phyloP scores from a whole-genome alignment of 208 protist genomes.

The Crithidia thermophila region DNA sequence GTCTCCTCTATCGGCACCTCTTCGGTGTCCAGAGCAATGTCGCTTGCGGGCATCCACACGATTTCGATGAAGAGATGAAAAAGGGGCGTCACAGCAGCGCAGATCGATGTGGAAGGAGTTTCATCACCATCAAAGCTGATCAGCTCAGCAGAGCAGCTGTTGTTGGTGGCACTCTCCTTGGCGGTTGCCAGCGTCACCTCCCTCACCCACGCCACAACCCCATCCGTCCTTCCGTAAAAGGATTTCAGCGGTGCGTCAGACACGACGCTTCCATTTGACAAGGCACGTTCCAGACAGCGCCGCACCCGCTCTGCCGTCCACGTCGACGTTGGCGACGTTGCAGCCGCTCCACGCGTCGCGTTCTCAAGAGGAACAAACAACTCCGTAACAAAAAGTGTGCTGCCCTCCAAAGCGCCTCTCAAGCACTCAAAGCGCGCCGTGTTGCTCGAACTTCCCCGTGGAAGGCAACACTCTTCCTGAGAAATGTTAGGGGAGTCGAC shows the following conservation, averaged over 20 bases:
- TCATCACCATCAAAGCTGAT: background rate
- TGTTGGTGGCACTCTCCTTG: no score
- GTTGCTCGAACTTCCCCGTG: slow-evolving; percentile 34
- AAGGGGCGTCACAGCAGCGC: slow-evolving; percentile 2
- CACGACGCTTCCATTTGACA: no score
- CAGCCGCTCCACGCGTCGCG: no score
- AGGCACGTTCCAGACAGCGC: no score
- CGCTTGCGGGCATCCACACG: slow-evolving; percentile 15
- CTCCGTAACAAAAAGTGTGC: slow-evolving; percentile 57
- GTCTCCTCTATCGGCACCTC: background rate
- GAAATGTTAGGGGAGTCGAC: no score
- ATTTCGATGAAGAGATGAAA: slow-evolving; percentile 25
- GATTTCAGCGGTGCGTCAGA: no score
- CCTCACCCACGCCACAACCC: slow-evolving; percentile 20
- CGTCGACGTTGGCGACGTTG: background rate
- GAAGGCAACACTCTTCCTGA: no score
- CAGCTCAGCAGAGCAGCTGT: no score
- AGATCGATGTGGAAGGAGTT: slow-evolving; percentile 8
- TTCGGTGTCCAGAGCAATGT: background rate
- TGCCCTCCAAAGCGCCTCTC: slow-evolving; percentile 14
- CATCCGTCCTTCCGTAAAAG: background rate
- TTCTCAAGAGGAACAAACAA: slow-evolving; percentile 41
- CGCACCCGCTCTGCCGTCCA: background rate
- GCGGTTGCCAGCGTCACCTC: slow-evolving; percentile 17
- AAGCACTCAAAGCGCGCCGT: slow-evolving; percentile 55